Percentiles rank a stretch among this genome's conserved stretches.
Conservation (phyloP, 441 rosid species). For the Brassica hybrid region DNA sequence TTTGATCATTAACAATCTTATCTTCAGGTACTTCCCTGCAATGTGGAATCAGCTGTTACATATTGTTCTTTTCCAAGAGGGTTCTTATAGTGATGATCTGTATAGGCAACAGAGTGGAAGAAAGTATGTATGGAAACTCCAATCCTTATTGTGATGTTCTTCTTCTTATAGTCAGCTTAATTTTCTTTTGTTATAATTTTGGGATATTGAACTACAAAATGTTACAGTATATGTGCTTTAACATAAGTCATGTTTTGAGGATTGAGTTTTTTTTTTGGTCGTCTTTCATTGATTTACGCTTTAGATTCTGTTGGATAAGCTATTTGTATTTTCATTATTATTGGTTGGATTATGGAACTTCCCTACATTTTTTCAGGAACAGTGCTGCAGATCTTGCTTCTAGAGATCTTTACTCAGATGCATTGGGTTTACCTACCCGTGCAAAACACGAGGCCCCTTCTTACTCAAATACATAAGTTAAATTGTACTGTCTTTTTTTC, state of each 20-base stretch:
- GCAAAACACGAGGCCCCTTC: neutral
- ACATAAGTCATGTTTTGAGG: constrained; percentile 4
- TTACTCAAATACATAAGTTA: neutral
- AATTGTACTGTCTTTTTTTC: neutral
- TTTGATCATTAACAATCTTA: constrained; percentile 23
- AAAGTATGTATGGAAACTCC: constrained; percentile 16
- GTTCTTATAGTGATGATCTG: constrained; percentile 13
- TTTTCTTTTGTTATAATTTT: constrained; percentile 2
- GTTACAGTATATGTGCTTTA: neutral
- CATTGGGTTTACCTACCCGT: neutral
- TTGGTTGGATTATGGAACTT: constrained; percentile 10
- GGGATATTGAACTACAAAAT: constrained; percentile 3
- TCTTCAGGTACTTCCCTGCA: constrained; percentile 22
- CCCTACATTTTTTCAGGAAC: constrained; percentile 24
- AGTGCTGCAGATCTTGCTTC: constrained; percentile 17
- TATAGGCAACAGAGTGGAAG: constrained; percentile 6
- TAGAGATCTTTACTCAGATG: constrained; percentile 13
- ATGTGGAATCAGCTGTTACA: constrained; percentile 13
- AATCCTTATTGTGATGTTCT: neutral
- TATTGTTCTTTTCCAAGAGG: constrained; percentile 6
- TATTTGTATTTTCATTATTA: neutral
- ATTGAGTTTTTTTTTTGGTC: neutral
- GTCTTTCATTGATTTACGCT: neutral
- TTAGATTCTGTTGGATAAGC: neutral
- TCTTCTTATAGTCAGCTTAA: constrained; percentile 1